Evolutionary conservation across 805 yeast genomes (phyloP).

Genomic region (Pichia ethanolica): DNA sequence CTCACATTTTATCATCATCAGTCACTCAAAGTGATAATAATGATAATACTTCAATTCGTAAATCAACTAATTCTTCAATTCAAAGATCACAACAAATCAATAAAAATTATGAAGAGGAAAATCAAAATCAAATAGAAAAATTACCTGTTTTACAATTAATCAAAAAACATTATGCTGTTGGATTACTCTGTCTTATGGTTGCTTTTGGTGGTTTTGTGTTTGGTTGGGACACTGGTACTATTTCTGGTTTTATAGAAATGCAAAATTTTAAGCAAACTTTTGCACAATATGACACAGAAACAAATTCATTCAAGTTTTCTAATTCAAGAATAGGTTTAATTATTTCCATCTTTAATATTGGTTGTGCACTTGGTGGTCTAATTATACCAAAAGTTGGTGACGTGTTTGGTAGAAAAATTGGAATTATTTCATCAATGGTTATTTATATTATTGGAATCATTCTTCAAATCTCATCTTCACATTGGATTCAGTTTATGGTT

Average conservation of each 20-base stretch:
- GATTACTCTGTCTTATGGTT: conserved; percentile 40
- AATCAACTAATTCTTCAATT: too few species aligned
- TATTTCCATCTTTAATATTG: conserved; percentile 61
- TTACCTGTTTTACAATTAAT: not conserved
- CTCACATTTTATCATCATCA: too few species aligned
- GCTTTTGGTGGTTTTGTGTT: conserved; percentile 74
- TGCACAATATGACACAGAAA: conserved; percentile 32
- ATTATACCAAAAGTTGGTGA: conserved; percentile 50
- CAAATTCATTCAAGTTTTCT: conserved; percentile 36
- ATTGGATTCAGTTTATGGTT: conserved; percentile 54
- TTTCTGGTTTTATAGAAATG: conserved; percentile 65
- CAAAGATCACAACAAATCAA: too few species aligned
- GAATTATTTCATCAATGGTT: conserved; percentile 42
- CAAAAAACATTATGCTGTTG: conserved; percentile 13
- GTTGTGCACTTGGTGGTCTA: conserved; percentile 66
- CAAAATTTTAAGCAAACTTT: conserved; percentile 43
- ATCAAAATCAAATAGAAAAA: not conserved
- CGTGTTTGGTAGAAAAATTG: conserved; percentile 48
- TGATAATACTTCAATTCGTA: too few species aligned
- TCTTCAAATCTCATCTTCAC: conserved; percentile 47
- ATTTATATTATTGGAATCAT: conserved; percentile 52
- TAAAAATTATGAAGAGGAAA: not conserved
- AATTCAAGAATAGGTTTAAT: conserved; percentile 49
- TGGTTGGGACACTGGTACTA: conserved; percentile 75
- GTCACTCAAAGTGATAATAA: too few species aligned